Evolutionary conservation across 2,329 filamentous ascomycete genomes (phyloP), one percentile per base, ranked within the genome.

Genomic region (Colletotrichum limetticola): DNA sequence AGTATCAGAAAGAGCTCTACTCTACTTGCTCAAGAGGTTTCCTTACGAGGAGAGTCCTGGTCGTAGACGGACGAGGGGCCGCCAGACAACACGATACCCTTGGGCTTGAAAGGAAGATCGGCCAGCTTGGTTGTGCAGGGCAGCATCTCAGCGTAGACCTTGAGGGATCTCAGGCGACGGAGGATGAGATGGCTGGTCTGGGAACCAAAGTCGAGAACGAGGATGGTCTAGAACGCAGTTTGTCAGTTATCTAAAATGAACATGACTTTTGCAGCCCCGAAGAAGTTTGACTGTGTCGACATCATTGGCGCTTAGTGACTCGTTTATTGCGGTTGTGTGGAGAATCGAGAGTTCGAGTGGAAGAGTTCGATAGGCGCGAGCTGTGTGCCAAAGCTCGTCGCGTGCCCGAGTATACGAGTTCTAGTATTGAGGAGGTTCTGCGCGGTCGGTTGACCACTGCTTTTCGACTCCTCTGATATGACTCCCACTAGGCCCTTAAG

Each of bases 111-210:
- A 59, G 87, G 81, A 42, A 98, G 88, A 68, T 97, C 94, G 7
- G 90, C 85, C 26, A 97, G 83, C 86, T 96, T 96, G 78, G 93
- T 91, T 58, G 93, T 97, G 84, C 95, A 97, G 26, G 94, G 94
- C 56, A 97, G 90, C 92, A 97, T 93, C 85, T 98, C 95, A 74
- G 91, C 91, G 86, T 94, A 98, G 81, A 97, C 89, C 85, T 92
- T 93, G 83, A 97, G 89, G 77, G 93, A 91, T 77, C 95, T 90
- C 32, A 97, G 88, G 42, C 94, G 90, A 67, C 94, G 88, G 11
- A 91, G 91, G 79, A 95, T 95, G 52, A 95, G 86, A 82, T 95
- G 93, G 53, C 90, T 91, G 79, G 92, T 93, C 83, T 94, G 92
- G 28, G 89, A 92, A 65, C 85, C 92, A 80, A 94, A 94, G 82